Evolutionary conservation across 169 alveolate genomes (phyloP).

Genomic region (Amoebophrya sp.): DNA sequence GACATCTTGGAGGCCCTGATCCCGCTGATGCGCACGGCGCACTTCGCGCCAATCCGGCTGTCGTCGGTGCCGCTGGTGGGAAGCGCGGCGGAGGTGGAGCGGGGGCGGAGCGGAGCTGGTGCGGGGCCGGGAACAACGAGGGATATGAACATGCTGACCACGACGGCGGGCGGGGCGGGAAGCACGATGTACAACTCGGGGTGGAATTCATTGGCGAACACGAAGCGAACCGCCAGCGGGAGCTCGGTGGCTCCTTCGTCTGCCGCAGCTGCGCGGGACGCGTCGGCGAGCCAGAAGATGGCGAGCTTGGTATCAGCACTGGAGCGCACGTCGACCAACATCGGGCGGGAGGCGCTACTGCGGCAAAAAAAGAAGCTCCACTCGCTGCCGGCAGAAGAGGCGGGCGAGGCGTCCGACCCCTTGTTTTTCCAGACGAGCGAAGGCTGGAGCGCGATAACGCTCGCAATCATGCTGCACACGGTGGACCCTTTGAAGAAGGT

Average conservation of each 20-base stretch:
- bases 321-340: background rate
- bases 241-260: too few relatives aligned
- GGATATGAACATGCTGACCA: too few relatives aligned
- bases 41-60: background rate
- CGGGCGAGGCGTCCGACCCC: background rate
- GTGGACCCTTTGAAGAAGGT: background rate
- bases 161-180: too few relatives aligned
- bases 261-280: too few relatives aligned
- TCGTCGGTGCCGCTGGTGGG: background rate
- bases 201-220: too few relatives aligned
- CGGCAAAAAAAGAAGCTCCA: too few relatives aligned
- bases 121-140: too few relatives aligned
- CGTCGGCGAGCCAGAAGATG: too few relatives aligned
- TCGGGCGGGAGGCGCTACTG: background rate
- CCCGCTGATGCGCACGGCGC: background rate
- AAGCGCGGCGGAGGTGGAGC: too few relatives aligned
- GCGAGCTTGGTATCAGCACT: background rate
- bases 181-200: too few relatives aligned
- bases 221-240: too few relatives aligned
- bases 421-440: background rate
- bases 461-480: background rate
- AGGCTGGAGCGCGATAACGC: background rate
- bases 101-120: too few relatives aligned
- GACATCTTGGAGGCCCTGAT: background rate
- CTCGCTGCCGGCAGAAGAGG: background rate